Conservation (phyloP, 139 green algal genomes). For the Eudorina sp. region DNA sequence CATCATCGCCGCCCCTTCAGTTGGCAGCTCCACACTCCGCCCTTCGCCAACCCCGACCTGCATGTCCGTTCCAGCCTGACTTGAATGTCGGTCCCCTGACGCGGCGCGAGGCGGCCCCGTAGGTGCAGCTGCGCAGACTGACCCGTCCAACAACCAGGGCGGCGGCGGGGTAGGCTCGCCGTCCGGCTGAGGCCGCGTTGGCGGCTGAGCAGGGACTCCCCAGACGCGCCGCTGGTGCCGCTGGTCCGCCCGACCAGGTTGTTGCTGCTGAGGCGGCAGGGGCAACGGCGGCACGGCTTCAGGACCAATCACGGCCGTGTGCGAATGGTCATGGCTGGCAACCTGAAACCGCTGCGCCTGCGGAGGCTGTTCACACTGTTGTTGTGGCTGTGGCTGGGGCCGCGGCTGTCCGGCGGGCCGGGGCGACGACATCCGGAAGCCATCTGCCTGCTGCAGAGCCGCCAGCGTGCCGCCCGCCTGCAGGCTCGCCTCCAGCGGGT, state of each 20-base stretch:
- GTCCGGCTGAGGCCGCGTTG: not conserved
- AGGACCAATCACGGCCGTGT: not conserved
- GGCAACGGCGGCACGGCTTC: not conserved
- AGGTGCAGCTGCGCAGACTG: not conserved
- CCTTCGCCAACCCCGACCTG: no score
- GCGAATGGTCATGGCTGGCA: not conserved
- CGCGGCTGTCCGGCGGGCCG: not conserved
- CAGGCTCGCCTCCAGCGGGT: constrained; percentile 40
- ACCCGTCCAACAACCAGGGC: not conserved
- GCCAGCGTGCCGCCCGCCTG: not conserved
- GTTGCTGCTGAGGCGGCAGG: not conserved
- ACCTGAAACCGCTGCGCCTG: no score
- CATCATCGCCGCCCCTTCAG: no score
- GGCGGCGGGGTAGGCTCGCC: not conserved
- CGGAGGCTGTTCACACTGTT: not conserved
- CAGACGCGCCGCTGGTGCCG: constrained; percentile 4
- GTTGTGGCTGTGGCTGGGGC: not conserved
- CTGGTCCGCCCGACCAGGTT: not conserved
- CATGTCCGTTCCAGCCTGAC: not conserved
- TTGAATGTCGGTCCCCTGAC: not conserved
- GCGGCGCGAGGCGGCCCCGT: no score
- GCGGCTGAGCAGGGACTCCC: constrained; percentile 4
- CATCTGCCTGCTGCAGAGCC: constrained; percentile 27
- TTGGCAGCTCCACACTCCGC: no score
- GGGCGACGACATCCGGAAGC: constrained; percentile 29